Evolutionary conservation across 139 green algal genomes (phyloP).

Genomic region (Closterium sp.): DNA sequence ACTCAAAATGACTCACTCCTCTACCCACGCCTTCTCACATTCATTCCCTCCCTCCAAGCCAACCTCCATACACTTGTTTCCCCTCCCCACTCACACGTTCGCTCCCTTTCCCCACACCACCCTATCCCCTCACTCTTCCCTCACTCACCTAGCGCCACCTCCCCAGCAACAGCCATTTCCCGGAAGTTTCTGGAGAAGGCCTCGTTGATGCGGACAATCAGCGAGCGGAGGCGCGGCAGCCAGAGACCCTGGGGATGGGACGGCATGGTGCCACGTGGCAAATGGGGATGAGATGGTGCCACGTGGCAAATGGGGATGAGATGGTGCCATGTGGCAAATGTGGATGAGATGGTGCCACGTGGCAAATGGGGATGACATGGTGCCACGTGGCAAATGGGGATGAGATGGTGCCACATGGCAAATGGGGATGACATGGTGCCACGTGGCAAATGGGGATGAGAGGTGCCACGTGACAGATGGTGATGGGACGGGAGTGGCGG

Average conservation of each 20-base stretch:
- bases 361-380: too few species aligned
- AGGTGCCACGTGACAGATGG: too few species aligned
- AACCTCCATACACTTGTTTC: neutral
- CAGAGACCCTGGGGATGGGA: slow-evolving; percentile 63
- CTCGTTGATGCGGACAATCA: slow-evolving; percentile 72
- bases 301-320: neutral
- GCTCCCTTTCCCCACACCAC: neutral
- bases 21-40: too few species aligned
- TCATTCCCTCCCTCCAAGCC: neutral
- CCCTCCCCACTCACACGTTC: neutral
- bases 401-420: too few species aligned
- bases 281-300: neutral
- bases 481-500: too few species aligned
- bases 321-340: neutral
- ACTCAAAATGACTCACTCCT: too few species aligned
- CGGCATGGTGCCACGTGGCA: neutral
- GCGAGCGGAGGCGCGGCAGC: slow-evolving; percentile 73
- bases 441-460: too few species aligned
- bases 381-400: too few species aligned
- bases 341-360: too few species aligned
- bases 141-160: slow-evolving; percentile 42
- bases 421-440: too few species aligned
- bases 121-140: neutral
- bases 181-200: slow-evolving; percentile 78
- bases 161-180: slow-evolving; percentile 67